Conservation (phyloP, 1,284 basidiomycete genomes). For the Coniferiporia sulphurascens region DNA sequence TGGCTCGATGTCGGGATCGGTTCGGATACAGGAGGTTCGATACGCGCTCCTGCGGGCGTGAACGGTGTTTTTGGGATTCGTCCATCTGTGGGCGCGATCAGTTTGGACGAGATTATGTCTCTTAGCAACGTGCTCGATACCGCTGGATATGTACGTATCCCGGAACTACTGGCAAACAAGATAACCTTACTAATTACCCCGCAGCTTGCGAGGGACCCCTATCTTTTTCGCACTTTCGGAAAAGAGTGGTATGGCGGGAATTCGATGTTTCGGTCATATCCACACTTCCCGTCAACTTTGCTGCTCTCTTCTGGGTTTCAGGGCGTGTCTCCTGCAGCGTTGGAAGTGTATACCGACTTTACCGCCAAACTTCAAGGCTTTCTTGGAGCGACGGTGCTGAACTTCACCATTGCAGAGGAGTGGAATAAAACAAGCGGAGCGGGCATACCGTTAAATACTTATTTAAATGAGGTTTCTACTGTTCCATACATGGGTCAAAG, state of each 20-base stretch:
- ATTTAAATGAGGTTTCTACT: conserved; percentile 23
- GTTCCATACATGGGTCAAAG: no score
- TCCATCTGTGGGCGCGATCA: conserved; percentile 34
- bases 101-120: conserved; percentile 36
- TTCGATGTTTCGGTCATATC: conserved; percentile 26
- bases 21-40: conserved; percentile 38
- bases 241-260: conserved; percentile 25
- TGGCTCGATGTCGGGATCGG: conserved; percentile 40
- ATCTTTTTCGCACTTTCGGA: conserved; percentile 22
- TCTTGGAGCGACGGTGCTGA: conserved; percentile 31
- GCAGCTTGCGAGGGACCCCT: conserved; percentile 9
- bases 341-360: conserved; percentile 32
- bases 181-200: background rate
- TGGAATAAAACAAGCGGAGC: conserved; percentile 31
- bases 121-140: conserved; percentile 33
- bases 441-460: conserved; percentile 24
- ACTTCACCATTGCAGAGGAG: conserved; percentile 27
- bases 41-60: conserved; percentile 37
- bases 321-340: conserved; percentile 27
- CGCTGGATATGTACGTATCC: conserved; percentile 25
- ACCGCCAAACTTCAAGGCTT: conserved; percentile 31
- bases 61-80: conserved; percentile 37
- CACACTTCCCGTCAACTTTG: conserved; percentile 32
- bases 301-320: conserved; percentile 33
- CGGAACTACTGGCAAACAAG: background rate